Evolutionary conservation across 1,139 yeast genomes (phyloP), one percentile per base, ranked within the genome.

Genomic region (Suhomyces terraborum): DNA sequence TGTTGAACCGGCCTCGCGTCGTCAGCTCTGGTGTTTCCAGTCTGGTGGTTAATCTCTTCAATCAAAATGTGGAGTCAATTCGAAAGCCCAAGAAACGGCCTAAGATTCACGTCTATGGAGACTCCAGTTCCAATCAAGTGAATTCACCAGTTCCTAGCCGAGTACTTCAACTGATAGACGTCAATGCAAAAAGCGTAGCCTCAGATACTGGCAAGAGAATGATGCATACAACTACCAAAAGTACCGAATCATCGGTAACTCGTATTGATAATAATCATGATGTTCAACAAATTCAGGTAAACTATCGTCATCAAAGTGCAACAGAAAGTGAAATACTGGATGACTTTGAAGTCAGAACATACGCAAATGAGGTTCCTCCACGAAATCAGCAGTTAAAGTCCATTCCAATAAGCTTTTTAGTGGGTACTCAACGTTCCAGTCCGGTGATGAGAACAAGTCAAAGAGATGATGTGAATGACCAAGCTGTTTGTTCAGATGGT

Each of bases 81-180:
- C 32, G 34, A 3, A 42, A 39, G 24, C 26, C 38, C 7, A 41
- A 41, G 38, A 46, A 46, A 17, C 19, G 38, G 24, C 26, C 40
- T 19, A 46, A 43, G 17, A 25, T 43, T n/a, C 47, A 43, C 17
- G 40, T 43, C 8, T 43, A 46, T 32, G 42, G 43, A 1, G 37
- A 27, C 12, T 26, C 26, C 32, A 37, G 26, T 16, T 18, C 14
- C 6, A 20, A 28, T 13, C 30, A 23, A 23, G 17, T 20, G 31
- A 24, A 8, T 13, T 20, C 7, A 3, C 27, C 31, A n/a, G 32
- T n/a, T n/a, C 32, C 32, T 6, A 16, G 12, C 10, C 30, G 24
- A 16, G 36, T 28, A 14, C 36, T 38, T 14, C 41, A 38, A 21
- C 10, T 7, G 5, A 13, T 32, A 4, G 32, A 38, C 10, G 7